Conservation (phyloP, 2,329 filamentous ascomycete species). For the Aspergillus transmontanensis region DNA sequence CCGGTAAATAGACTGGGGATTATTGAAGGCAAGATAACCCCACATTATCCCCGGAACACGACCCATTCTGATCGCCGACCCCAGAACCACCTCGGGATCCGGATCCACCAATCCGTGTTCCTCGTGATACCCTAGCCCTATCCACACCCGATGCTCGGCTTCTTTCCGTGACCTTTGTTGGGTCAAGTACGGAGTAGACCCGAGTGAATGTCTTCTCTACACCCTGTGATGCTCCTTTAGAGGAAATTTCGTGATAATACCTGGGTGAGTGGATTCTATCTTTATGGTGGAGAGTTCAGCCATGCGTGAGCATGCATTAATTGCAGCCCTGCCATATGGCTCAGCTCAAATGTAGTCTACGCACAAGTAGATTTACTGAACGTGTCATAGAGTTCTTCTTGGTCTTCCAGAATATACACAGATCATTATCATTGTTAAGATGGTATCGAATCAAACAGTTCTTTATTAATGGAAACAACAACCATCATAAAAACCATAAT, state of each 20-base stretch:
- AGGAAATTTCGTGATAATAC: rapidly evolving
- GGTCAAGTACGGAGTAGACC: neutral
- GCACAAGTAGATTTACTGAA: no score
- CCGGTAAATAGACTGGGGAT: neutral
- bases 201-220: neutral
- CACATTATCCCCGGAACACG: neutral
- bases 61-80: neutral
- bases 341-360: no score
- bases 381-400: no score
- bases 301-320: no score
- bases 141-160: neutral
- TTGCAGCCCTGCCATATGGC: no score
- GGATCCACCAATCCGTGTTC: neutral
- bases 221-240: no score
- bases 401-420: no score
- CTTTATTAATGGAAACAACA: no score
- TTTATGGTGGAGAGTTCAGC: neutral
- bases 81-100: neutral
- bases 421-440: no score
- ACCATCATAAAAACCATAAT: neutral
- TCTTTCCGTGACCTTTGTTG: neutral
- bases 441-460: no score
- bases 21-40: neutral
- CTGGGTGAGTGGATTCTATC: neutral
- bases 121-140: neutral